Evolutionary conservation across 2,329 filamentous ascomycete species (phyloP), one percentile per base, ranked within the genome.

Genomic region (Apiospora kogelbergensis): DNA sequence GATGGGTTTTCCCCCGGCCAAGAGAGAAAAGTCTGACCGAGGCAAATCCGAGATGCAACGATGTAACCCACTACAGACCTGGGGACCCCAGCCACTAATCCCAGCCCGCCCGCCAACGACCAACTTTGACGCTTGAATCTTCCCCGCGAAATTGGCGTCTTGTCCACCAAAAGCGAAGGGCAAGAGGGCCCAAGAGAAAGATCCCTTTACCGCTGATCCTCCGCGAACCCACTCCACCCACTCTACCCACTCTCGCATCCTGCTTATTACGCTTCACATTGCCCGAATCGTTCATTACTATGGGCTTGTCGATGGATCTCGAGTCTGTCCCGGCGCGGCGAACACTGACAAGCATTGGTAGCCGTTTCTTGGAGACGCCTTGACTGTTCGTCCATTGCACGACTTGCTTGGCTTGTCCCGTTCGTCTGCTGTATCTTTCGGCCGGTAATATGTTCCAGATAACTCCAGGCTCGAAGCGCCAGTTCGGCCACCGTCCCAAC

Each of bases 161-260:
- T 37, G 53, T 60, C 53, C 53, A 37, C 53, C 53, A n/a, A 20
- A 30, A 53, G n/a, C n/a, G n/a, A n/a, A n/a, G n/a, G n/a, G n/a
- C n/a, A n/a, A 33, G 7, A 48, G 7, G 9, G 7, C 53, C 53
- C 17, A 60, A 60, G 53, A 60, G 53, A 60, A 30, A 60, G 53
- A 60, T 60, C 53, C 26, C 53, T 60, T 60, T 37, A 60, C 53
- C 53, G 53, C 30, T 60, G 53, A 60, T 60, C 53, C 53, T 60
- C 53, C 53, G n/a, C 53, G 53, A 37, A 60, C n/a, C 53, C 53
- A 60, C 53, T 6, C 15, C 17, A 20, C 6, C 42, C 42, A 60
- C 53, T 6, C 15, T 42, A 7, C 7, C 42, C 42, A 45, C 42
- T 60, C 53, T 37, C 53, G 20, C 53, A n/a, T 37, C 26, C 53